These are phyloP conservation scores for Acacia confusa DNA, from an alignment of 306 rosid genomes.

Conservation along the genomic window DNA sequence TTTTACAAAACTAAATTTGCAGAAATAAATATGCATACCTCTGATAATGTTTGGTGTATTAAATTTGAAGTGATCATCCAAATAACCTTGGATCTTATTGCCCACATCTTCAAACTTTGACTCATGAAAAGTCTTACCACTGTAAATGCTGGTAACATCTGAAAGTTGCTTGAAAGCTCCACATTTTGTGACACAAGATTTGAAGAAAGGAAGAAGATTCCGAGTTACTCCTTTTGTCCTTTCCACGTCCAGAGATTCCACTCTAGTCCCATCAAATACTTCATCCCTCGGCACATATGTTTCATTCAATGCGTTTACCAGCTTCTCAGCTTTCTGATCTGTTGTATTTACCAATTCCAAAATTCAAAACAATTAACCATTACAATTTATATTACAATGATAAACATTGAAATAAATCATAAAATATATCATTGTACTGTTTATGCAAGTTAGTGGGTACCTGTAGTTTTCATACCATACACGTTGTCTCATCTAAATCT, in stretches of 20 bases:
- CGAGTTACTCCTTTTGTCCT: conserved; percentile 36
- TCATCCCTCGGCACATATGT: conserved; percentile 49
- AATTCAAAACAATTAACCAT: too few relatives aligned
- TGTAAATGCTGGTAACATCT: conserved; percentile 34
- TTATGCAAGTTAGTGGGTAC: too few relatives aligned
- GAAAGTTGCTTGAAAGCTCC: conserved; percentile 34
- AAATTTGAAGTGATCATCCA: conserved; percentile 38
- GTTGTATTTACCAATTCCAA: neutral
- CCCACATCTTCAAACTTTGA: neutral
- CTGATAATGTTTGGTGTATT: conserved; percentile 17
- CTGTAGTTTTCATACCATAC: too few relatives aligned
- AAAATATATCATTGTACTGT: too few relatives aligned
- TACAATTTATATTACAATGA: too few relatives aligned
- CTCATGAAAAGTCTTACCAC: neutral
- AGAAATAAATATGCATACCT: neutral
- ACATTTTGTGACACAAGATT: conserved; percentile 16
- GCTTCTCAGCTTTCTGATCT: conserved; percentile 30
- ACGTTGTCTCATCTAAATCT: too few relatives aligned
- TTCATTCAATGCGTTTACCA: neutral
- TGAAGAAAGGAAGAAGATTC: conserved; percentile 35
- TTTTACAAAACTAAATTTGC: neutral
- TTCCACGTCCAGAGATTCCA: conserved; percentile 33
- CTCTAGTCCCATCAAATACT: conserved; percentile 32
- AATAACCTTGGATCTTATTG: conserved; percentile 12
- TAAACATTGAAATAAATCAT: too few relatives aligned